Base-by-base conservation (phyloP, 139 green algal species). In the Chloropicon primus region DNA sequence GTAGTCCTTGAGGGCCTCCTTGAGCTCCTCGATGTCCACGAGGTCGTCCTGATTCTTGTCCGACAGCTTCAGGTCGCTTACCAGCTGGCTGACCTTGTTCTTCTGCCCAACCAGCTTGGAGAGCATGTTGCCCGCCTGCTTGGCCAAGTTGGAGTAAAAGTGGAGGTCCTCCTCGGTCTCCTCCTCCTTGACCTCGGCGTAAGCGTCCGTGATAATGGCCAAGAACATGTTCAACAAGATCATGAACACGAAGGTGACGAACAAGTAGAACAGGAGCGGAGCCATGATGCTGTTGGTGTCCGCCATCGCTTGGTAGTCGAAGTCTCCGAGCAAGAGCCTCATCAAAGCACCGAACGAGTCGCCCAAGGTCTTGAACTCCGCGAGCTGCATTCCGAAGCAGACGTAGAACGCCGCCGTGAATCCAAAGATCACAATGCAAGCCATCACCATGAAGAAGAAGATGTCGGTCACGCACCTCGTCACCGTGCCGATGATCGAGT, bases 201-300 rank as follows among this genome's bases (percentile, higher is more conserved):
- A 84, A 28, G 72, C 22, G 73, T 84, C 80, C 53, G 53, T 76
- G 24, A 84, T 79, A 72, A 84, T 81, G 71, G 80, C 80, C 22
- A 84, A 24, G 73, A 84, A 84, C 80, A 84, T 84, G 77, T 81
- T 79, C n/a, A 84, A 72, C 24, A 84, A 74, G 26, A 84, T 77
- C 72, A 84, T 81, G 54, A 81, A 81, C 25, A 84, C 72, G 2
- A 77, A n/a, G 25, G 71, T 2, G 26, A 77, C 24, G 29, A 71
- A 81, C n/a, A 54, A 1, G 80, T 84, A 84, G 72, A 84, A 84
- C 5, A 84, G 77, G 21, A 84, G 3, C 2, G 76, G 76, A 25
- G 76, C 80, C 76, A 84, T 81, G 72, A 80, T 75, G 54, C 22
- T 2, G 77, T 84, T 84, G 71, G 54, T 27, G 62, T 76, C 53